Evolutionary conservation across 192 early-diverging fungal species (phyloP).

Genomic region (Chytriomyces confervae): DNA sequence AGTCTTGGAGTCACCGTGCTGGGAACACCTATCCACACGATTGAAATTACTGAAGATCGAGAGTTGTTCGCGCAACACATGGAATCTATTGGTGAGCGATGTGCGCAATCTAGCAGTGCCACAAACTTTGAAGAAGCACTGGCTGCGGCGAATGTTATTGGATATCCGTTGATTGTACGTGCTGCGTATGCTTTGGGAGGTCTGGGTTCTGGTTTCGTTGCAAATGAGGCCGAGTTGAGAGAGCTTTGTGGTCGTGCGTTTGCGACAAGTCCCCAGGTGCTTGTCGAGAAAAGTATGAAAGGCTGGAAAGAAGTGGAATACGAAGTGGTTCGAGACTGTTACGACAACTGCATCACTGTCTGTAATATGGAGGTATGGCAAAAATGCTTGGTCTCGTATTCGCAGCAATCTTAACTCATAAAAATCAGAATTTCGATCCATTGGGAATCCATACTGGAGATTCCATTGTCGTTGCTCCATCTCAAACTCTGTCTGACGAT

Average conservation of each 20-base stretch:
- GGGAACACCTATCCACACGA: conserved; percentile 94
- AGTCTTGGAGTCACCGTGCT: conserved; percentile 85
- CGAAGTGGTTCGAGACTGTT: conserved; percentile 94
- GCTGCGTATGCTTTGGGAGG: conserved; percentile 97
- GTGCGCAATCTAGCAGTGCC: conserved; percentile 86
- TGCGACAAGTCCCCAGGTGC: conserved; percentile 89
- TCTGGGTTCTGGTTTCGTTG: conserved; percentile 97
- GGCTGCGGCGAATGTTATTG: conserved; percentile 82
- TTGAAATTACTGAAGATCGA: conserved; percentile 97
- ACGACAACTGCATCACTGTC: conserved; percentile 98
- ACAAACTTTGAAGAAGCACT: conserved; percentile 84
- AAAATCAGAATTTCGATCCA: conserved; percentile 90
- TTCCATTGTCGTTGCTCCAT: conserved; percentile 97
- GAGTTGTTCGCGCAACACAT: conserved; percentile 90
- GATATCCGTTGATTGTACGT: conserved; percentile 95
- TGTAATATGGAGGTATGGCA: conserved; percentile 93
- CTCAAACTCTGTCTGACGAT: conserved; percentile 95
- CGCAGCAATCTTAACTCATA: conserved; percentile 2
- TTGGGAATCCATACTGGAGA: conserved; percentile 99
- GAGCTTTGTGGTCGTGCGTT: conserved; percentile 87
- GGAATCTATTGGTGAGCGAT: conserved; percentile 88
- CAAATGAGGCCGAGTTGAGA: conserved; percentile 81
- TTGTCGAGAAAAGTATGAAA: conserved; percentile 97
- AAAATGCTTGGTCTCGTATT: conserved; percentile 17
- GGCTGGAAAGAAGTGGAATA: conserved; percentile 99